These are phyloP conservation scores for Earliella scabrosa DNA, from an alignment of 1,284 basidiomycete genomes.

Conservation along the genomic window DNA sequence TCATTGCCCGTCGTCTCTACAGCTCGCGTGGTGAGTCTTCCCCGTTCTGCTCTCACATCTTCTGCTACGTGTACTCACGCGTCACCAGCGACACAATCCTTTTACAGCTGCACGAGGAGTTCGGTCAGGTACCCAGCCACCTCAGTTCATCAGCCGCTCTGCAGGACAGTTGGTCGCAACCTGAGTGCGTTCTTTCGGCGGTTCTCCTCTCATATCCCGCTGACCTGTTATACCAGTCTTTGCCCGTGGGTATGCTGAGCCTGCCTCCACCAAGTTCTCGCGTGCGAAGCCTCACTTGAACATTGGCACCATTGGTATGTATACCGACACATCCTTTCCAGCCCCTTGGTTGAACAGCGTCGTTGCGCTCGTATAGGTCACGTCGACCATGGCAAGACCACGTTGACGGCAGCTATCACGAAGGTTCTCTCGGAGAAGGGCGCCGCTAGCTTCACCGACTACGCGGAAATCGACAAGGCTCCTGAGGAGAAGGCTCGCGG, in stretches of 20 bases:
- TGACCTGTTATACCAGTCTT: slow-evolving; percentile 31
- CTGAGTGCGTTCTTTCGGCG: slow-evolving; percentile 22
- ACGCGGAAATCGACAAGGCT: slow-evolving; percentile 99
- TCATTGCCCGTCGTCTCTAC: slow-evolving; percentile 52
- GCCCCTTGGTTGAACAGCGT: no score
- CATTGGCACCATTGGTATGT: slow-evolving; percentile 89
- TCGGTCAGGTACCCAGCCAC: slow-evolving; percentile 33
- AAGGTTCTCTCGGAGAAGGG: slow-evolving; percentile 86
- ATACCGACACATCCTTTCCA: neutral
- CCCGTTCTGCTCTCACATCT: neutral
- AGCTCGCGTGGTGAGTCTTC: slow-evolving; percentile 48
- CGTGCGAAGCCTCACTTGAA: slow-evolving; percentile 96
- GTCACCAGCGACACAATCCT: slow-evolving; percentile 32
- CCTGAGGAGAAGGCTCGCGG: slow-evolving; percentile 99
- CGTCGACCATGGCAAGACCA: slow-evolving; percentile 96
- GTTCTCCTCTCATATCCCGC: neutral
- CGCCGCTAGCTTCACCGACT: slow-evolving; percentile 96
- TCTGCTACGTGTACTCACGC: slow-evolving; percentile 10
- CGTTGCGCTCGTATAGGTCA: slow-evolving; percentile 64
- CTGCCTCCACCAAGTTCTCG: slow-evolving; percentile 66
- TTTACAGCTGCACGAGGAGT: slow-evolving; percentile 35
- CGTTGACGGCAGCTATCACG: slow-evolving; percentile 98
- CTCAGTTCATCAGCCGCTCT: slow-evolving; percentile 19
- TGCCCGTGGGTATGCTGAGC: slow-evolving; percentile 76
- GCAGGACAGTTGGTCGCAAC: slow-evolving; percentile 27